These are phyloP conservation scores for Penicillium canariense DNA, from an alignment of 495 filamentous ascomycete genomes.

Conservation along the genomic window DNA sequence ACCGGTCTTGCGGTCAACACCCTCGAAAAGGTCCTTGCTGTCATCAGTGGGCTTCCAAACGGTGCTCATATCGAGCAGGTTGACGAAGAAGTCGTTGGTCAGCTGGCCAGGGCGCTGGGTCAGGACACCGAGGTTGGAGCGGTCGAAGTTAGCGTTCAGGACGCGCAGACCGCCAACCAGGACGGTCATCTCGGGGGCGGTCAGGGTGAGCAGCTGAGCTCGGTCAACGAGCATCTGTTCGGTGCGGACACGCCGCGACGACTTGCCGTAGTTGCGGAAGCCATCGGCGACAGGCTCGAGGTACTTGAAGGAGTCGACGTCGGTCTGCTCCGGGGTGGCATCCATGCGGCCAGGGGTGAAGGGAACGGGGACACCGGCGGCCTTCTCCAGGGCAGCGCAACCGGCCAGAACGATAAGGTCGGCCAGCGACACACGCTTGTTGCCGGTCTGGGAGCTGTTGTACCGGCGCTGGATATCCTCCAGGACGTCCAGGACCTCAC, in stretches of 20 bases:
- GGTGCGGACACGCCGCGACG: constrained; percentile 52
- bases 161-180: constrained; percentile 65
- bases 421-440: constrained; percentile 69
- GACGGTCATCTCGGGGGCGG: constrained; percentile 64
- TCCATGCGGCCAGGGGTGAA: constrained; percentile 49
- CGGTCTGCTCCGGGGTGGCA: constrained; percentile 63
- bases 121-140: constrained; percentile 59
- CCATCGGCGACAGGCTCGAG: constrained; percentile 63
- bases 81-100: constrained; percentile 75
- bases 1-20: constrained; percentile 63
- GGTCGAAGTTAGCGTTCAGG: constrained; percentile 65
- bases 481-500: constrained; percentile 54
- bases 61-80: constrained; percentile 64
- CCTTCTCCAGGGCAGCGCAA: constrained; percentile 42
- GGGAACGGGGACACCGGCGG: constrained; percentile 38
- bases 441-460: constrained; percentile 47
- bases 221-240: constrained; percentile 68
- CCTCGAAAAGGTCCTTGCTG: constrained; percentile 56
- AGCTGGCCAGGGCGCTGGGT: constrained; percentile 61
- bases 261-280: constrained; percentile 72
- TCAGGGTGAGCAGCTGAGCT: constrained; percentile 63
- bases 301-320: constrained; percentile 57
- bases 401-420: constrained; percentile 70
- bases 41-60: constrained; percentile 54
- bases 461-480: constrained; percentile 62